phyloP scores from a whole-genome alignment of 2,329 filamentous ascomycete species.

The Metarhizium album region DNA sequence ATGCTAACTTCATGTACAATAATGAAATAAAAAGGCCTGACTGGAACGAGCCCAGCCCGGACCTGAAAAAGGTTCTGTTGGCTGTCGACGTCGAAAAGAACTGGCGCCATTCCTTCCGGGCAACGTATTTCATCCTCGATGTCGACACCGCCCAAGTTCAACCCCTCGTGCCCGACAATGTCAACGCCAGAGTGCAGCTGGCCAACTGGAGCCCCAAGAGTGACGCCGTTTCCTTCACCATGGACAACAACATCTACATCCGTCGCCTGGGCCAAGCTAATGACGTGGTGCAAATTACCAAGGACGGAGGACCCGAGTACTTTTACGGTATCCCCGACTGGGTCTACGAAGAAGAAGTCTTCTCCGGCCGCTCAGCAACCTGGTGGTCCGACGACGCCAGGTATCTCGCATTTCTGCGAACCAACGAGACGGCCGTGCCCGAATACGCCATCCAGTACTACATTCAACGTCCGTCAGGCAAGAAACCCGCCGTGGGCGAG shows the following conservation, averaged over 20 bases:
- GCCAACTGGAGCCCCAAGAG: slow-evolving; percentile 84
- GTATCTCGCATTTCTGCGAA: slow-evolving; percentile 83
- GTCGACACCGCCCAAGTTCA: slow-evolving; percentile 69
- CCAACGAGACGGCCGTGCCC: slow-evolving; percentile 85
- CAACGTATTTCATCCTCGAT: slow-evolving; percentile 84
- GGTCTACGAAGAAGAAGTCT: slow-evolving; percentile 70
- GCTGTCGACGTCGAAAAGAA: slow-evolving; percentile 61
- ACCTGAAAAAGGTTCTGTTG: slow-evolving; percentile 81
- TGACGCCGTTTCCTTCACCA: slow-evolving; percentile 79
- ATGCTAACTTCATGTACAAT: slow-evolving; percentile 48
- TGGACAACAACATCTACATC: slow-evolving; percentile 82
- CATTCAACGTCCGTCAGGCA: slow-evolving; percentile 72
- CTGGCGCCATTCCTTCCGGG: slow-evolving; percentile 85
- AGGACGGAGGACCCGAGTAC: slow-evolving; percentile 74
- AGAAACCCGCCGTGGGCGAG: slow-evolving; percentile 52
- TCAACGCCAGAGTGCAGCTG: slow-evolving; percentile 61
- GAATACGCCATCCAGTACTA: slow-evolving; percentile 93
- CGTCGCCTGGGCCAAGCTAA: slow-evolving; percentile 46
- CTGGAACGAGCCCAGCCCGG: slow-evolving; percentile 63
- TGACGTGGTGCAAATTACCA: slow-evolving; percentile 62
- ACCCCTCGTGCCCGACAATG: slow-evolving; percentile 61
- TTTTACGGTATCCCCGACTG: slow-evolving; percentile 97
- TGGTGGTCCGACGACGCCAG: slow-evolving; percentile 94
- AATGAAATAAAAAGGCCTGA: slow-evolving; percentile 44
- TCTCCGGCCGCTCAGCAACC: slow-evolving; percentile 67